Percentiles rank a stretch among this genome's conserved stretches.
Conservation (phyloP, 2,329 filamentous ascomycete genomes). For the Chaetomium sp. region DNA sequence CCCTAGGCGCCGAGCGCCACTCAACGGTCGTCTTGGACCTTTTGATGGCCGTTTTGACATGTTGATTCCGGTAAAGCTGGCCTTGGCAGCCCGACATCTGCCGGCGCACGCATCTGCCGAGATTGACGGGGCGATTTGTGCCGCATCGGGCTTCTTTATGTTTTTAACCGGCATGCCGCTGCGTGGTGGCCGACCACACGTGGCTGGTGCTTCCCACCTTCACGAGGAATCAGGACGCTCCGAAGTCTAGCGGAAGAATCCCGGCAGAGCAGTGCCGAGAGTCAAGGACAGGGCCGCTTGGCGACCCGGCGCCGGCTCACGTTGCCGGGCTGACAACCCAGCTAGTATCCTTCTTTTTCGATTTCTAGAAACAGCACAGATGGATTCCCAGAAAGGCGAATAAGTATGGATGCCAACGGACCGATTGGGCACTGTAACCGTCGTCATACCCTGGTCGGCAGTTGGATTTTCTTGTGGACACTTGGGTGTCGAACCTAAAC, state of each 20-base stretch:
- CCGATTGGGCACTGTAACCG: neutral
- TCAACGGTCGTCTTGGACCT: neutral
- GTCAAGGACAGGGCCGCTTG: neutral
- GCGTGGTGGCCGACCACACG: slow-evolving; percentile 5
- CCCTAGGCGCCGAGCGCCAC: neutral
- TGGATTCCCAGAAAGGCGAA: neutral
- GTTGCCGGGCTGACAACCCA: neutral
- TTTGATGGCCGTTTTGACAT: neutral
- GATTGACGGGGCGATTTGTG: slow-evolving; percentile 21
- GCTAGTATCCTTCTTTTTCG: neutral
- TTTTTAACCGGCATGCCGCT: slow-evolving; percentile 20
- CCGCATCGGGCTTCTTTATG: slow-evolving; percentile 3
- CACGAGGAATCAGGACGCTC: too few species aligned
- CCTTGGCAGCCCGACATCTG: slow-evolving; percentile 22
- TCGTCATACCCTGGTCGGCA: neutral
- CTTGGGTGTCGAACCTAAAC: neutral
- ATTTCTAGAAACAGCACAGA: neutral
- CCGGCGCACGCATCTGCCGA: slow-evolving; percentile 23
- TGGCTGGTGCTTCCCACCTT: neutral
- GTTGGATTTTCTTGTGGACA: neutral
- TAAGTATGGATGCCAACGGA: neutral
- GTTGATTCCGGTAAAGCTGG: neutral
- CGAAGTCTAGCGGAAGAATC: neutral
- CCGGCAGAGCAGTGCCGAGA: slow-evolving; percentile 1
- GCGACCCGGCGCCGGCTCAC: slow-evolving; percentile 11